Evolutionary conservation across 1,284 basidiomycete species (phyloP).

Genomic region (Moniliella sp.): DNA sequence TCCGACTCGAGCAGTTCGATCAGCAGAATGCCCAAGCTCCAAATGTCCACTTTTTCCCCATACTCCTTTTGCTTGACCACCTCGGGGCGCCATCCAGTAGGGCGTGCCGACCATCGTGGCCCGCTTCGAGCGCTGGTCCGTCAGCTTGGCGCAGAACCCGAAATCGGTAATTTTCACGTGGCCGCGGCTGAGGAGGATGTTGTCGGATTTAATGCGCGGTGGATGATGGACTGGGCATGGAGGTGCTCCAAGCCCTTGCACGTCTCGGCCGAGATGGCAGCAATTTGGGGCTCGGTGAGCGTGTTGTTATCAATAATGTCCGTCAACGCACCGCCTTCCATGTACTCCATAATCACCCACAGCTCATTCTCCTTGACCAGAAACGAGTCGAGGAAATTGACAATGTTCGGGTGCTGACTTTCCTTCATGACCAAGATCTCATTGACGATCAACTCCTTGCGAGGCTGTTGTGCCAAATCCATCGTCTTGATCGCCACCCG

Average conservation of each 20-base stretch:
- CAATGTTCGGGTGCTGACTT: conserved; percentile 91
- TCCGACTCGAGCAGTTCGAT: conserved; percentile 99
- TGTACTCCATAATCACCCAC: conserved; percentile 99
- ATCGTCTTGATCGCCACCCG: conserved; percentile 99
- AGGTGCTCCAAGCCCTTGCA: conserved; percentile 82
- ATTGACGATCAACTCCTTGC: conserved; percentile 93
- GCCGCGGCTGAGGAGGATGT: conserved; percentile 80
- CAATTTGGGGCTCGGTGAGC: conserved; percentile 84
- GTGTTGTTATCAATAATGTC: conserved; percentile 97
- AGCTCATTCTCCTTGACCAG: conserved; percentile 71
- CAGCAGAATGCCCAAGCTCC: conserved; percentile 96
- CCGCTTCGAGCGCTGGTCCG: conserved; percentile 90
- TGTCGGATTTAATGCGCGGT: conserved; percentile 94
- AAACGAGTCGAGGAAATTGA: conserved; percentile 86
- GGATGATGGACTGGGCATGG: conserved; percentile 82
- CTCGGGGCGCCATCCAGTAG: conserved; percentile 99
- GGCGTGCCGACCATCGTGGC: conserved; percentile 98
- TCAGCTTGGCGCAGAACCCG: conserved; percentile 91
- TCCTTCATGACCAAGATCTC: conserved; percentile 98
- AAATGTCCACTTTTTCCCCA: conserved; percentile 93
- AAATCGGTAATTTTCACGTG: conserved; percentile 97
- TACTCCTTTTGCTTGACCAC: conserved; percentile 99
- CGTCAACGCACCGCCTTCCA: conserved; percentile 92
- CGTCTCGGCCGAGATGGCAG: conserved; percentile 57
- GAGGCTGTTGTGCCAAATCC: conserved; percentile 82